Evolutionary conservation across 1,284 basidiomycete species (phyloP).

Genomic region (Fomitopsis pinicola): DNA sequence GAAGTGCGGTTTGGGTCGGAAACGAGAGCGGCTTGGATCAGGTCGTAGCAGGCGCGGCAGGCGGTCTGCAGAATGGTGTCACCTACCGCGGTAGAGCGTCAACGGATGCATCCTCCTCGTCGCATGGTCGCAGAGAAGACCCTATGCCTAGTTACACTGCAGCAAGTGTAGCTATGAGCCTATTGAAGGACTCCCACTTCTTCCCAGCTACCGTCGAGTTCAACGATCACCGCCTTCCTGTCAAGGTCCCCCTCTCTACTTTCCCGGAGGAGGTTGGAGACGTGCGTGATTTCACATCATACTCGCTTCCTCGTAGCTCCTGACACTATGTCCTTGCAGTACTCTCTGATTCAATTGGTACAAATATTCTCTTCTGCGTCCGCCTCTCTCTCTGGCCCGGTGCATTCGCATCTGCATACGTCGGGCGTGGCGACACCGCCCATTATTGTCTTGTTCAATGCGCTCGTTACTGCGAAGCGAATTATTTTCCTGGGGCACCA

Average conservation of each 20-base stretch:
- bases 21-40: constrained; percentile 53
- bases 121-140: constrained; percentile 28
- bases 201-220: constrained; percentile 84
- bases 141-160: constrained; percentile 15
- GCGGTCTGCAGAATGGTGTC: constrained; percentile 14
- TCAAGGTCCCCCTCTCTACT: constrained; percentile 81
- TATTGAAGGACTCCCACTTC: constrained; percentile 88
- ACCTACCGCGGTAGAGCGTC: constrained; percentile 52
- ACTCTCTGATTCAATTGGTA: constrained; percentile 88
- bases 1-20: constrained; percentile 76
- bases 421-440: constrained; percentile 90
- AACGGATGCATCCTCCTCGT: constrained; percentile 67
- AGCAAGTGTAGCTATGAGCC: constrained; percentile 25
- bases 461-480: constrained; percentile 88
- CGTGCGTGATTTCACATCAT: constrained; percentile 44
- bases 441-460: constrained; percentile 93
- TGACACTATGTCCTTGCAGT: constrained; percentile 42
- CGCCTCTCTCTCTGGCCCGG: constrained; percentile 65
- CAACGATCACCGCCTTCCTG: constrained; percentile 74
- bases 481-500: constrained; percentile 92
- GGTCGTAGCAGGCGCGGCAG: constrained; percentile 18
- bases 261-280: constrained; percentile 96
- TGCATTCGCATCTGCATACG: constrained; percentile 90
- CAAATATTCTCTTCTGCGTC: constrained; percentile 79
- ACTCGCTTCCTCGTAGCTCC: background rate